Percentiles rank a stretch among this genome's conserved stretches.
Evolutionary conservation across 2,329 filamentous ascomycete species (phyloP).

Genomic region (Ophiostoma fasciatum): DNA sequence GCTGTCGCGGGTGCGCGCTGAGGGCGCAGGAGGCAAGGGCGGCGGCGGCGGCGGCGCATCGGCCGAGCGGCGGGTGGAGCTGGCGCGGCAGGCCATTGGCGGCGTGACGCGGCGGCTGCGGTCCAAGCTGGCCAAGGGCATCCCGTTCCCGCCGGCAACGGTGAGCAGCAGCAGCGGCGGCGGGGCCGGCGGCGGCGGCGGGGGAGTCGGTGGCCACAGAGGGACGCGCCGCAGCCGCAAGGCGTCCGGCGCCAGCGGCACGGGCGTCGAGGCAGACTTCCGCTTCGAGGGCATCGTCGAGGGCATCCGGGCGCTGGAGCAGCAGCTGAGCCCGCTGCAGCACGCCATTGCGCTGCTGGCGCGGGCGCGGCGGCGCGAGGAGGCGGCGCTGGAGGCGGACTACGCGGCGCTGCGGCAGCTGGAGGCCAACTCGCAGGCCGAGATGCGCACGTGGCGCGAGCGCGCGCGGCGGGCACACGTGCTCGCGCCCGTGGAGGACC

Average conservation of each 20-base stretch:
- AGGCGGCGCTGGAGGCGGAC: conserved; percentile 39
- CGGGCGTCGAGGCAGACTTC: conserved; percentile 41
- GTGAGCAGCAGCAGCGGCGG: not conserved
- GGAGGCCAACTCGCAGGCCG: conserved; percentile 40
- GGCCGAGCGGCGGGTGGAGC: conserved; percentile 27
- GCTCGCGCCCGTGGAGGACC: conserved; percentile 28
- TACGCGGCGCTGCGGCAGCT: conserved; percentile 35
- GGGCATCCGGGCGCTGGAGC: conserved; percentile 39
- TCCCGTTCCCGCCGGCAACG: conserved; percentile 48
- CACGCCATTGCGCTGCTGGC: conserved; percentile 48
- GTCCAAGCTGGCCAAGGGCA: conserved; percentile 40
- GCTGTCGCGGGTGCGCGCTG: conserved; percentile 37
- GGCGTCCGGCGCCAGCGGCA: conserved; percentile 17
- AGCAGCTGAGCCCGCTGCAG: conserved; percentile 43
- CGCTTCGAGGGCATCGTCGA: conserved; percentile 51
- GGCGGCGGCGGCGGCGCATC: conserved; percentile 1
- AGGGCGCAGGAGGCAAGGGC: no score
- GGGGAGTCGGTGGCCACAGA: no score
- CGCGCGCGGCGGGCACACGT: conserved; percentile 33
- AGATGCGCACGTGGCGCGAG: conserved; percentile 35
- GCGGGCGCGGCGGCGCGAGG: conserved; percentile 41
- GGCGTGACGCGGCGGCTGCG: conserved; percentile 39
- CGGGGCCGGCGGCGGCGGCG: not conserved
- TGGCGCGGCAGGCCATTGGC: conserved; percentile 41
- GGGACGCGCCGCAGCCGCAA: not conserved